A percentile compares a stretch with the other conserved stretches of the same genome.
phyloP scores from a whole-genome alignment of 768 basidiomycete genomes.

The Termitomyces sp. region DNA sequence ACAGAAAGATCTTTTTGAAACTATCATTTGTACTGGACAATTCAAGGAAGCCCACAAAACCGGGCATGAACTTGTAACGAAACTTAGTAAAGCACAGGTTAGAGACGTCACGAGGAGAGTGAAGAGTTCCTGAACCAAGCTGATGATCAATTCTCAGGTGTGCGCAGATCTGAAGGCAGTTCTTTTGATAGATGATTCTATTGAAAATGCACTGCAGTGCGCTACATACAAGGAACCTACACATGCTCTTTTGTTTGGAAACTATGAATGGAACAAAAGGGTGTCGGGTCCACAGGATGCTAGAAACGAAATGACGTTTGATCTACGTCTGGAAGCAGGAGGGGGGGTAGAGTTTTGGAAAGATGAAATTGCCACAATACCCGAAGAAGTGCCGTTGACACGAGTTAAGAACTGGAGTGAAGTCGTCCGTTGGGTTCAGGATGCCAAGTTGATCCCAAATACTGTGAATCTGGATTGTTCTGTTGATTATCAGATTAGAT shows the following conservation, averaged over 20 bases:
- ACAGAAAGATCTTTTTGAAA: slow-evolving; percentile 41
- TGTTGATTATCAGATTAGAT: slow-evolving; percentile 11
- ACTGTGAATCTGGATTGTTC: slow-evolving; percentile 1
- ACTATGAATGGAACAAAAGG: slow-evolving; percentile 72
- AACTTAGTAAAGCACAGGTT: slow-evolving; percentile 68
- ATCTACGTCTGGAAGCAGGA: slow-evolving; percentile 38
- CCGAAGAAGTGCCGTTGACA: slow-evolving; percentile 39
- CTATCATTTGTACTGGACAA: slow-evolving; percentile 68
- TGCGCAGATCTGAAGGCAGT: slow-evolving; percentile 58
- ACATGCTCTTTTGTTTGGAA: slow-evolving; percentile 66
- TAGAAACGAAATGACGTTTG: slow-evolving; percentile 48
- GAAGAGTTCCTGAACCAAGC: not conserved
- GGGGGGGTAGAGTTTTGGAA: slow-evolving; percentile 53
- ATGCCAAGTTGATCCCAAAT: slow-evolving; percentile 17
- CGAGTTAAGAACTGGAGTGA: slow-evolving; percentile 62
- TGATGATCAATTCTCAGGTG: slow-evolving; percentile 33
- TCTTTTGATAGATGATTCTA: slow-evolving; percentile 73
- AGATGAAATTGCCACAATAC: slow-evolving; percentile 44
- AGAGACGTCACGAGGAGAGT: slow-evolving; percentile 5
- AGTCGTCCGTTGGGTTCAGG: slow-evolving; percentile 43
- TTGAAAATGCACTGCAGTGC: slow-evolving; percentile 69
- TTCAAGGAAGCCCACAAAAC: slow-evolving; percentile 49
- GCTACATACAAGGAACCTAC: slow-evolving; percentile 40
- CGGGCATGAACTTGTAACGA: slow-evolving; percentile 41
- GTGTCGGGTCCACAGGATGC: slow-evolving; percentile 39